A percentile compares a stretch with the other conserved stretches of the same genome.
Evolutionary conservation across 129 eudicot species (phyloP).

Genomic region (Lactuca saligna): DNA sequence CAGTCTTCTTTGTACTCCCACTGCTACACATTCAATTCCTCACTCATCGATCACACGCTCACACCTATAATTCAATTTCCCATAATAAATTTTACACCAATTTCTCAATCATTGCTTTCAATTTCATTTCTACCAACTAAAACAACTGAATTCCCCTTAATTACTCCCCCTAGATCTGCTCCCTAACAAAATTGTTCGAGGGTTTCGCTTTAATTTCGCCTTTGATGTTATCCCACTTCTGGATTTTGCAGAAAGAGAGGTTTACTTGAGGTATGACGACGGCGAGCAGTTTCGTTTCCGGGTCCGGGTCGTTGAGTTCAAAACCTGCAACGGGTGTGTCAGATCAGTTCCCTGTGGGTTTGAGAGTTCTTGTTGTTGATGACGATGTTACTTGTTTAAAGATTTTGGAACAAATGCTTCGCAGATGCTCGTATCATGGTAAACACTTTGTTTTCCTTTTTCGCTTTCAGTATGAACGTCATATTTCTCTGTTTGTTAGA

Average conservation of each 20-base stretch:
- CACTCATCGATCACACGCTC: constrained; percentile 15
- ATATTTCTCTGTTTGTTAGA: not conserved
- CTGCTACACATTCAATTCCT: constrained; percentile 27
- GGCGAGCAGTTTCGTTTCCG: constrained; percentile 31
- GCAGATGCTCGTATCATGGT: constrained; percentile 67
- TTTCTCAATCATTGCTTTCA: constrained; percentile 32
- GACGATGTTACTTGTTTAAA: constrained; percentile 65
- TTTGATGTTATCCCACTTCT: constrained; percentile 21
- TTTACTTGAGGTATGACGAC: constrained; percentile 25
- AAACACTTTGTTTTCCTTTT: not conserved
- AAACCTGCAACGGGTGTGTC: constrained; percentile 33
- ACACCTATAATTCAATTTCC: constrained; percentile 22
- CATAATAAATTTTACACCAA: constrained; percentile 29
- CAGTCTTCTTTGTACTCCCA: constrained; percentile 1
- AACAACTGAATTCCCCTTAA: not conserved
- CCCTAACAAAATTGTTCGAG: constrained; percentile 8
- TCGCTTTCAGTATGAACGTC: not conserved
- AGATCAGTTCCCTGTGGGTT: constrained; percentile 67
- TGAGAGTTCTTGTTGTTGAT: constrained; percentile 80
- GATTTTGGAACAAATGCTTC: constrained; percentile 66
- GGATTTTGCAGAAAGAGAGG: constrained; percentile 3
- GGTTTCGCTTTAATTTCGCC: constrained; percentile 16
- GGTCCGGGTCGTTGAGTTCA: constrained; percentile 26
- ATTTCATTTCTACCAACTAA: constrained; percentile 10
- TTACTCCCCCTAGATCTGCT: constrained; percentile 32